These are phyloP conservation scores for Diaporthe ampelina DNA, from an alignment of 2,329 filamentous ascomycete genomes.

Conservation along the genomic window DNA sequence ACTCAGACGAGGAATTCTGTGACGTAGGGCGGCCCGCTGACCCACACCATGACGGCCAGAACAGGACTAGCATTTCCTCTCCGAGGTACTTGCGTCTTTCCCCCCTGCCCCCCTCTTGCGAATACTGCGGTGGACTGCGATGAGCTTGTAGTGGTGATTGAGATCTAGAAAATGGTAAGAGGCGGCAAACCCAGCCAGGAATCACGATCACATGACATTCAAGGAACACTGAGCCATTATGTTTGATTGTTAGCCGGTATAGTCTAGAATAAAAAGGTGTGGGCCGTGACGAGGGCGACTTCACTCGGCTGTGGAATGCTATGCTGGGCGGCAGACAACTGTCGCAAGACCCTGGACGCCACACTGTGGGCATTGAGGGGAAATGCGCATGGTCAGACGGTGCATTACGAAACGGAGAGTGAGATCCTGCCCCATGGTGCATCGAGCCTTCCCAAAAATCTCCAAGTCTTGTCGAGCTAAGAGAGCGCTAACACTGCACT, in stretches of 20 bases:
- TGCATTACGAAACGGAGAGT: conserved; percentile 25
- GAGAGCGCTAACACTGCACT: conserved; percentile 34
- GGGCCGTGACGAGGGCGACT: conserved; percentile 3
- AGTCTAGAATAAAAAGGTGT: neutral
- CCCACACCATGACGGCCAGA: neutral
- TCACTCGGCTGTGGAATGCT: conserved; percentile 9
- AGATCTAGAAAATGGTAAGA: too few species aligned
- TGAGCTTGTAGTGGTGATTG: too few species aligned
- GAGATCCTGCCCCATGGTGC: conserved; percentile 12
- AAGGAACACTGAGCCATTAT: neutral
- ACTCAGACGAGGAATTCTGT: conserved; percentile 1
- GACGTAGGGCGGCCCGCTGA: conserved; percentile 9
- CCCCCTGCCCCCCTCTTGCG: neutral
- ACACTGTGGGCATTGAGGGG: conserved; percentile 16
- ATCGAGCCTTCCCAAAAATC: conserved; percentile 25
- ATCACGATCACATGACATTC: conserved; percentile 2
- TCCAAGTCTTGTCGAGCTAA: conserved; percentile 5
- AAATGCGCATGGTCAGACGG: neutral
- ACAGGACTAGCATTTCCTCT: neutral
- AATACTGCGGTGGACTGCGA: neutral
- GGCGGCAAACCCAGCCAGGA: neutral
- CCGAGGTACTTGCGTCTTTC: too few species aligned
- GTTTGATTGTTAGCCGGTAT: conserved; percentile 4
- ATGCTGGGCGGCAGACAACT: conserved; percentile 12
- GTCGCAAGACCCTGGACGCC: conserved; percentile 2